Percentiles rank a stretch among this genome's conserved stretches.
Evolutionary conservation across 2,329 filamentous ascomycete species (phyloP).

Genomic region (Penicillium nordicum): DNA sequence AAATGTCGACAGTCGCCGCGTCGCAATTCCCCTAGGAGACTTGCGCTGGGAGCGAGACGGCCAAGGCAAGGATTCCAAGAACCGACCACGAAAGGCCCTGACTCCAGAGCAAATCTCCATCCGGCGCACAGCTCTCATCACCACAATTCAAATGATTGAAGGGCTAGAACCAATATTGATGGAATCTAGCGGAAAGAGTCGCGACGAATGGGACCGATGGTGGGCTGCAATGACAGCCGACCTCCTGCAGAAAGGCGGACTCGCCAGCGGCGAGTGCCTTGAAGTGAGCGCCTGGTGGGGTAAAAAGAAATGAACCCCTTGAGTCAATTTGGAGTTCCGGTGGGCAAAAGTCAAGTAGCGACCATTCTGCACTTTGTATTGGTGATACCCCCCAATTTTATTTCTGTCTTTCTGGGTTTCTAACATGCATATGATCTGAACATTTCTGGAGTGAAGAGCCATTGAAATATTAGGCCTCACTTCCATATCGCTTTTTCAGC

Average conservation of each 20-base stretch:
- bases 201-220: conserved; percentile 92
- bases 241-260: conserved; percentile 73
- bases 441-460: conserved; percentile 15
- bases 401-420: conserved; percentile 20
- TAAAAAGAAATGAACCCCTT: conserved; percentile 47
- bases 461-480: conserved; percentile 22
- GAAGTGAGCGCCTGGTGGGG: conserved; percentile 65
- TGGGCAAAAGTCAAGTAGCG: conserved; percentile 27
- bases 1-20: conserved; percentile 67
- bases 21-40: conserved; percentile 84
- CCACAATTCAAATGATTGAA: conserved; percentile 78
- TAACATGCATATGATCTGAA: conserved; percentile 21
- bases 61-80: conserved; percentile 36
- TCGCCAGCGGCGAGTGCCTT: conserved; percentile 79
- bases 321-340: conserved; percentile 30
- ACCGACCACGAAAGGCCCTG: conserved; percentile 49
- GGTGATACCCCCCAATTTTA: conserved; percentile 38
- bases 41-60: conserved; percentile 79
- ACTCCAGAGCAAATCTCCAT: conserved; percentile 69
- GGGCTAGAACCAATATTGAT: conserved; percentile 77
- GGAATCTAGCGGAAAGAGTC: conserved; percentile 78
- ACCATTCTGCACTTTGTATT: conserved; percentile 37
- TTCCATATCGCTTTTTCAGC: conserved; percentile 74
- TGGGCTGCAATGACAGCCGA: conserved; percentile 82
- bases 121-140: conserved; percentile 74